phyloP scores from a whole-genome alignment of 257 asterid species.

The Penstemon davidsonii region DNA sequence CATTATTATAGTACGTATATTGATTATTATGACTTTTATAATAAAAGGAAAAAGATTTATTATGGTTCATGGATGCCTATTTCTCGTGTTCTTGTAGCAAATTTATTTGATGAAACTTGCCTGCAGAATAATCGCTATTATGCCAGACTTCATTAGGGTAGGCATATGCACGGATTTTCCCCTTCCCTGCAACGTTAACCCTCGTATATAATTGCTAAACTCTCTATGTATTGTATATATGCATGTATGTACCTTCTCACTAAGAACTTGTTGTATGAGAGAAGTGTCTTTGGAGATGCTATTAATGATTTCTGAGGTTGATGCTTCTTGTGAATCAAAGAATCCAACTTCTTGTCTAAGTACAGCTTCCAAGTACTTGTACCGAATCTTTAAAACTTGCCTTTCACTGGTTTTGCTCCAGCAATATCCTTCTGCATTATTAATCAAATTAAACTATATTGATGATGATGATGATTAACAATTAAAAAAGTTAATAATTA shows the following conservation, averaged over 20 bases:
- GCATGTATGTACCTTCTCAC: slow-evolving; percentile 62
- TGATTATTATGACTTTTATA: too few species aligned
- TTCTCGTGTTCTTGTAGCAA: too few species aligned
- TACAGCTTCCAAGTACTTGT: slow-evolving; percentile 79
- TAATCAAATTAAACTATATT: not conserved
- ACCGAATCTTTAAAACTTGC: slow-evolving; percentile 65
- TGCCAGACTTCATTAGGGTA: too few species aligned
- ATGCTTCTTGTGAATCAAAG: slow-evolving; percentile 89
- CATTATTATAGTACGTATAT: too few species aligned
- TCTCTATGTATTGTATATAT: not conserved
- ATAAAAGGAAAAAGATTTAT: too few species aligned
- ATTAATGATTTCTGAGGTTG: slow-evolving; percentile 71
- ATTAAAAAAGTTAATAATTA: not conserved
- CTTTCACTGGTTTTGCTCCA: slow-evolving; percentile 90
- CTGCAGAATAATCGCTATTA: too few species aligned
- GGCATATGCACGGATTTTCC: too few species aligned
- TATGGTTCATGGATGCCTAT: too few species aligned
- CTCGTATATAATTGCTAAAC: too few species aligned
- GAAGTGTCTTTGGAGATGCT: slow-evolving; percentile 81
- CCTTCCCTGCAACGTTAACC: too few species aligned
- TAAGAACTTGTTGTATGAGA: slow-evolving; percentile 81
- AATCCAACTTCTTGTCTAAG: slow-evolving; percentile 87
- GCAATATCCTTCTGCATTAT: slow-evolving; percentile 74
- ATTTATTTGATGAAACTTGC: too few species aligned
- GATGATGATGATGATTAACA: not conserved